Evolutionary conservation across 2,329 filamentous ascomycete species (phyloP).

Genomic region (Dactylellina drechsleri): DNA sequence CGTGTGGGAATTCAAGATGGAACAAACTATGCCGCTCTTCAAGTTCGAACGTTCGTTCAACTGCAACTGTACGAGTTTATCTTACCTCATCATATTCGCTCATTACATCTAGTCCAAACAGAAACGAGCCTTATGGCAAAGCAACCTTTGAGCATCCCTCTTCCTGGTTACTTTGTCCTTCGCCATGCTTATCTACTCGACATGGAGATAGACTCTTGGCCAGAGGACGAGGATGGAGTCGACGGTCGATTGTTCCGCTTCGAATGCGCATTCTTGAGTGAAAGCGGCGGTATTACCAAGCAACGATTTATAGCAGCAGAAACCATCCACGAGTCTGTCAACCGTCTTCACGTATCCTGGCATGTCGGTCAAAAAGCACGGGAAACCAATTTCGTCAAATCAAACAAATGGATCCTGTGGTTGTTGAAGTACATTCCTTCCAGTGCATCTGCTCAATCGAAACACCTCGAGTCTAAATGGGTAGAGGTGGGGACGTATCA

Average conservation of each 20-base stretch:
- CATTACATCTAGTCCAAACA: conserved; percentile 45
- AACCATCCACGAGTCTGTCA: conserved; percentile 35
- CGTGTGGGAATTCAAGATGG: conserved; percentile 39
- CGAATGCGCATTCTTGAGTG: conserved; percentile 22
- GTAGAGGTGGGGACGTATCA: conserved; percentile 36
- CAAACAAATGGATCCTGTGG: conserved; percentile 46
- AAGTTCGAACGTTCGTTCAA: conserved; percentile 42
- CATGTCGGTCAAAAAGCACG: conserved; percentile 29
- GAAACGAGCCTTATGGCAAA: conserved; percentile 37
- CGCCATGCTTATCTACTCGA: conserved; percentile 40
- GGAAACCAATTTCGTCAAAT: conserved; percentile 23
- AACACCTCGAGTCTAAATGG: conserved; percentile 23
- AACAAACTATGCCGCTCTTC: conserved; percentile 27
- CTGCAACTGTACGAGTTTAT: conserved; percentile 42
- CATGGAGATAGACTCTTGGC: conserved; percentile 21
- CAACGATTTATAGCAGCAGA: conserved; percentile 37
- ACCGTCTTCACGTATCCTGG: conserved; percentile 40
- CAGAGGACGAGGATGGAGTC: not conserved
- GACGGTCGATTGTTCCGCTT: conserved; percentile 16
- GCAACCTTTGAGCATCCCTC: conserved; percentile 1
- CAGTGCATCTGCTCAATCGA: conserved; percentile 17
- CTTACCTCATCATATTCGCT: conserved; percentile 33
- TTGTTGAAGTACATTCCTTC: conserved; percentile 40
- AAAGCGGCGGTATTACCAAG: conserved; percentile 19
- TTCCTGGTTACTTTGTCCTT: conserved; percentile 43